A percentile compares a stretch with the other conserved stretches of the same genome.
Evolutionary conservation across 805 yeast species (phyloP).

Genomic region (Zygosaccharomyces rouxii): DNA sequence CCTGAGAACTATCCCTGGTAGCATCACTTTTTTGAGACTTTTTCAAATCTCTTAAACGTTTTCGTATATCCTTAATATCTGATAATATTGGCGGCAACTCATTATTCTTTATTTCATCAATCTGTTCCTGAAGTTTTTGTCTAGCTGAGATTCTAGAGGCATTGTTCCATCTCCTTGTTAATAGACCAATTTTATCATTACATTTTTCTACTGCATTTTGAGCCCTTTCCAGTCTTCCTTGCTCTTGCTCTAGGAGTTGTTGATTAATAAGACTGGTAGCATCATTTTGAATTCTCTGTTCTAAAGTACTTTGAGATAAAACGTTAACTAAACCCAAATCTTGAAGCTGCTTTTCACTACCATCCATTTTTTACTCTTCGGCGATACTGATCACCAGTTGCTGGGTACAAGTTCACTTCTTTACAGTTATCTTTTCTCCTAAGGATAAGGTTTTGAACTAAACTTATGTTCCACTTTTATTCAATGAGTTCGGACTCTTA

Average conservation of each 20-base stretch:
- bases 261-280: conserved; percentile 60
- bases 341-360: conserved; percentile 4
- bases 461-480: background rate
- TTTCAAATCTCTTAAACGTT: conserved; percentile 39
- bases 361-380: conserved; percentile 6
- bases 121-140: conserved; percentile 49
- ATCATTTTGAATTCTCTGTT: conserved; percentile 59
- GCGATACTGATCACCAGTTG: too few relatives aligned
- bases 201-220: conserved; percentile 43
- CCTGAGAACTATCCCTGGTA: conserved; percentile 12
- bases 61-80: conserved; percentile 62
- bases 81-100: conserved; percentile 50
- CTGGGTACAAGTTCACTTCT: background rate
- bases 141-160: conserved; percentile 66
- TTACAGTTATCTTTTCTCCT: background rate
- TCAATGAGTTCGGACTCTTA: too few relatives aligned
- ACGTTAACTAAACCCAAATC: conserved; percentile 48
- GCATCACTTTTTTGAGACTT: conserved; percentile 11
- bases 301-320: conserved; percentile 79
- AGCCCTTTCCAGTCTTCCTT: conserved; percentile 69
- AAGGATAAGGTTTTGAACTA: background rate
- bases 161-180: conserved; percentile 47
- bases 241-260: conserved; percentile 69
- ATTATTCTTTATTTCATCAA: conserved; percentile 44
- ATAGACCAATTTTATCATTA: conserved; percentile 40